Evolutionary conservation across 345 rosid species (phyloP).

Genomic region (Syzygium aromaticum): DNA sequence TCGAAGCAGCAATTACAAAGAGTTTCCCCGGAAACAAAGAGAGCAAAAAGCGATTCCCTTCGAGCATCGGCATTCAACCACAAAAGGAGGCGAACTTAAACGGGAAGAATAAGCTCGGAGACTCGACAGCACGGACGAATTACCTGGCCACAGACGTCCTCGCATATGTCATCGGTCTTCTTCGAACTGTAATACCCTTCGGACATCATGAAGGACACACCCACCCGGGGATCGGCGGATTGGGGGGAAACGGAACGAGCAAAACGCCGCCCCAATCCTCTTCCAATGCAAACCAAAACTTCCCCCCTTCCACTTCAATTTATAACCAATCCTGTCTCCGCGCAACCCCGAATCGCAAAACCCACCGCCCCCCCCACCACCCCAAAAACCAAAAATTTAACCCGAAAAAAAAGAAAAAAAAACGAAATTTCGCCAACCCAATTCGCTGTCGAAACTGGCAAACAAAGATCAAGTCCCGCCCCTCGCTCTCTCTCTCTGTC

Average conservation of each 20-base stretch:
- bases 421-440: neutral
- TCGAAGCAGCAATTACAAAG: neutral
- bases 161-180: conserved; percentile 84
- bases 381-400: neutral
- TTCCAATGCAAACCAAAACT: neutral
- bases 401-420: neutral
- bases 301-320: neutral
- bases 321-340: neutral
- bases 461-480: conserved; percentile 1
- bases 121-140: neutral
- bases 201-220: conserved; percentile 33
- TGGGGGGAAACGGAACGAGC: neutral
- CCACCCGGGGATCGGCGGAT: neutral
- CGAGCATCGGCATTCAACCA: neutral
- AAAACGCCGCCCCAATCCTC: neutral
- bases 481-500: conserved; percentile 7
- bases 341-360: neutral
- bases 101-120: neutral
- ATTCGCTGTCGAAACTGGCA: conserved; percentile 1
- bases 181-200: conserved; percentile 70
- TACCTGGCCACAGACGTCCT: conserved; percentile 79
- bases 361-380: neutral
- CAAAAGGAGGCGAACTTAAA: neutral
- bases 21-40: neutral
- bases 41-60: neutral